Evolutionary conservation across 75 land plant species (phyloP), one percentile per base, ranked within the genome.

Genomic region (Sequoia sempervirens): DNA sequence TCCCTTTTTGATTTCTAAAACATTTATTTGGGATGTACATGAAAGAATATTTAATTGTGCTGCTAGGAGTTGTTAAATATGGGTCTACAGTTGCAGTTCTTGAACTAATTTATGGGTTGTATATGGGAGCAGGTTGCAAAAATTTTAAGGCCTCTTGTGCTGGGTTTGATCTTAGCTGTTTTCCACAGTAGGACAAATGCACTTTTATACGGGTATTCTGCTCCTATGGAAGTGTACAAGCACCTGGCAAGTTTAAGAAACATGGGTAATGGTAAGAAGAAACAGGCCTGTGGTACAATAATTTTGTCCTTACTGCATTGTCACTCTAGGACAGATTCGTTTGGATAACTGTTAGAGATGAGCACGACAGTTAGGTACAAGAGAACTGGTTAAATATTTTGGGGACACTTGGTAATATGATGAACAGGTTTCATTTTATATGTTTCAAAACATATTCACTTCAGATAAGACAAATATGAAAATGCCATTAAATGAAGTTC

Each of bases 101-200:
- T 50, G 40, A 58, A 30, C 53, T 85, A 28, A 34, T 86, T 54
- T 23, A 17, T 84, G 83, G 28, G 28, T 38, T 26, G 66, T 52
- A n/a, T 20, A 56, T 32, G 85, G 66, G 74, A 69, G 82, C 97
- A 98, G 97, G 85, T 84, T 50, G 91, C 91, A 66, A 98, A 95
- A 84, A 17, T 75, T 66, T 72, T 92, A 17, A 87, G 99, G 83
- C 99, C 99, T 61, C 4, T 98, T 9, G 66, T 88, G 23, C 89
- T 98, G 46, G 90, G 94, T 52, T 87, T 92, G 52, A 93, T 98
- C 53, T 84, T 98, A 82, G 92, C 90, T 75, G 85, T 91, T 7
- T 96, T 96, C 15, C 98, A 98, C 84, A 86, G 97, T 87, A 90
- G 99, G 66, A 95, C 97, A 58, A 92, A 89, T 85, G 91, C 97